Evolutionary conservation across 148 eudicot species (phyloP).

Genomic region (Persicaria maculosa): DNA sequence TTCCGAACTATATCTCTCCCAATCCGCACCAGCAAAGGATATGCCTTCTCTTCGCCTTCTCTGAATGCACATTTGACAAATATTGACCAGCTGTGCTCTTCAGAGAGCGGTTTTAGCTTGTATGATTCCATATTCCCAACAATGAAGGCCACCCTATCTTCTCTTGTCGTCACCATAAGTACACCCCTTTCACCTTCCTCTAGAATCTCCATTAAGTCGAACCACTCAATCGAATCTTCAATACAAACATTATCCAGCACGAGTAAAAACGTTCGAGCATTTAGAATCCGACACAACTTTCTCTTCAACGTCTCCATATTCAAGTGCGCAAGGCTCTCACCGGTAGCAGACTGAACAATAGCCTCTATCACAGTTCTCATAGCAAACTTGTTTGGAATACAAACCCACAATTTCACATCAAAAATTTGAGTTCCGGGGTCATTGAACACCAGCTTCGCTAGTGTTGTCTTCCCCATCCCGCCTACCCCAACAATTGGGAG

Average conservation of each 20-base stretch:
- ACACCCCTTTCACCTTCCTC: slow-evolving; percentile 13
- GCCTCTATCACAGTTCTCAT: neutral
- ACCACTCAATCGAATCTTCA: neutral
- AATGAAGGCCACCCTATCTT: slow-evolving; percentile 1
- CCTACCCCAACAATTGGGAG: no score
- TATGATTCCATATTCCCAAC: neutral
- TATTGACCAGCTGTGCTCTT: neutral
- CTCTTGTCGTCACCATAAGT: slow-evolving; percentile 24
- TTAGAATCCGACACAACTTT: neutral
- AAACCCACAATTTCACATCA: neutral
- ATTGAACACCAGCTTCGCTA: no score
- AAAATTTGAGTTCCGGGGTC: neutral
- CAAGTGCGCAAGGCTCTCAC: neutral
- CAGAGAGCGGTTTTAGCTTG: slow-evolving; percentile 14
- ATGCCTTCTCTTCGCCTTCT: neutral
- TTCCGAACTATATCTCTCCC: slow-evolving; percentile 16
- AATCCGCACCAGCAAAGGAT: slow-evolving; percentile 8
- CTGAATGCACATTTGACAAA: slow-evolving; percentile 15
- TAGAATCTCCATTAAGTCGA: neutral
- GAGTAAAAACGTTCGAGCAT: neutral
- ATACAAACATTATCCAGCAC: slow-evolving; percentile 1
- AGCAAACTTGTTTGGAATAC: neutral
- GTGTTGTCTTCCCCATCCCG: no score
- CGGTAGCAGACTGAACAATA: neutral
- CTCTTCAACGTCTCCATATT: neutral